Percentiles rank a stretch among this genome's conserved stretches.
phyloP scores from a whole-genome alignment of 768 basidiomycete genomes.

The Infundibulicybe gibba region DNA sequence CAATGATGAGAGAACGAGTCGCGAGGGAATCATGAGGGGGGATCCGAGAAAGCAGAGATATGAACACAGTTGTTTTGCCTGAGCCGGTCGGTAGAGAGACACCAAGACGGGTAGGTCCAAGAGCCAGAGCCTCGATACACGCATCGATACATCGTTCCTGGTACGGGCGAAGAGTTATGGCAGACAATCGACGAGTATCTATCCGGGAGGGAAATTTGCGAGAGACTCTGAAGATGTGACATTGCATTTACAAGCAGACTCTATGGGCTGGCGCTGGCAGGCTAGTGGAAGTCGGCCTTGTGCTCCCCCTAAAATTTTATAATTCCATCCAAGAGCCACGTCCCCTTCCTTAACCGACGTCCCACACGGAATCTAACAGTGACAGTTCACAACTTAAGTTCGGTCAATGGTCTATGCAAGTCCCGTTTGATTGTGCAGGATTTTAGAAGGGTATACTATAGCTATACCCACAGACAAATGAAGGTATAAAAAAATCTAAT shows the following conservation, averaged over 20 bases:
- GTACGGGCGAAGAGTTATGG: constrained; percentile 71
- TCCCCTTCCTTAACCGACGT: background rate
- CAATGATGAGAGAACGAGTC: constrained; percentile 71
- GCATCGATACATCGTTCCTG: constrained; percentile 78
- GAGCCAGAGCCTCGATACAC: constrained; percentile 65
- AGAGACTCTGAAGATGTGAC: too few species aligned
- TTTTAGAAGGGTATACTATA: constrained; percentile 38
- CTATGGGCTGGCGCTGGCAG: too few species aligned
- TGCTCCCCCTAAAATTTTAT: too few species aligned
- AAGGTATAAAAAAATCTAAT: constrained; percentile 35
- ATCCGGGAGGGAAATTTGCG: too few species aligned
- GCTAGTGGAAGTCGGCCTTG: too few species aligned
- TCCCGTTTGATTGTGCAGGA: background rate
- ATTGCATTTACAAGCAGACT: too few species aligned
- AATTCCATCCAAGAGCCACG: too few species aligned
- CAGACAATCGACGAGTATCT: too few species aligned
- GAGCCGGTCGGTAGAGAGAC: constrained; percentile 85
- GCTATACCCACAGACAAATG: constrained; percentile 30
- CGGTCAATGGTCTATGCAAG: background rate
- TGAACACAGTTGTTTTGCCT: constrained; percentile 90
- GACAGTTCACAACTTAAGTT: background rate
- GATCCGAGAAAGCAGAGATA: constrained; percentile 72
- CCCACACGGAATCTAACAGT: background rate
- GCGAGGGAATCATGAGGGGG: constrained; percentile 41
- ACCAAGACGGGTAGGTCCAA: constrained; percentile 73